Base-by-base conservation (phyloP, 2,329 filamentous ascomycete species). In the Claviceps sp. region DNA sequence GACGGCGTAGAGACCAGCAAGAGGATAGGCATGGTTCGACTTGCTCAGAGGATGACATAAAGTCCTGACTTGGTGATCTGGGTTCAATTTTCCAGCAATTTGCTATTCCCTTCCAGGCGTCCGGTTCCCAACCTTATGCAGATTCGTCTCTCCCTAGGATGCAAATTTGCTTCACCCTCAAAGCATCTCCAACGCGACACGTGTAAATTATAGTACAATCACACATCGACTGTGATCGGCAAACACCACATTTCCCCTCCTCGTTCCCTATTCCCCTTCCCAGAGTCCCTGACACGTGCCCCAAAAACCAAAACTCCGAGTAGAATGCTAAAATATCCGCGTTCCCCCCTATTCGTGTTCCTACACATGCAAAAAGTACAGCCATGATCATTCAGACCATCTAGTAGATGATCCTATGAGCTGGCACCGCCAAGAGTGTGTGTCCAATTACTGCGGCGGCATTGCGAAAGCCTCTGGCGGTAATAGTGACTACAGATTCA, bases 391-490 rank as follows among this genome's bases (percentile, higher is more conserved):
- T 14, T 20, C 30, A 34, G 6, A 20, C 14, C 34, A 37, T 37
- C 18, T 9, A 24, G 26, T 18, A 8, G 11, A 14, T 5, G 30
- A 3, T 26, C 26, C 44, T 20, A 6, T 16, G 22, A 34, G 26
- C 41, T 44, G 42, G 13, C 42, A 22, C 37, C 13, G 37, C 9
- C 24, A 24, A 16, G 20, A 14, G 26, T 16, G 16, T 4, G 18
- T 18, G 22, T 18, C 26, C 8, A 20, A 37, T 48, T 54, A 54
- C 41, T 55, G 54, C 18, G 50, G 40, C 37, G 50, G 44, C 30
- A 52, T 13, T 26, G 56, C 57, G 51, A 64, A 64, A 9, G 62
- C 62, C 24, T 64, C 61, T 11, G 59, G 52, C 37, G 62, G 62
- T 37, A 64, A 47, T 52, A 58, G 52, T 48, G 58, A 55, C 62